Evolutionary conservation across 2,329 filamentous ascomycete genomes (phyloP), one percentile per base, ranked within the genome.

Genomic region (Colletotrichum lini): DNA sequence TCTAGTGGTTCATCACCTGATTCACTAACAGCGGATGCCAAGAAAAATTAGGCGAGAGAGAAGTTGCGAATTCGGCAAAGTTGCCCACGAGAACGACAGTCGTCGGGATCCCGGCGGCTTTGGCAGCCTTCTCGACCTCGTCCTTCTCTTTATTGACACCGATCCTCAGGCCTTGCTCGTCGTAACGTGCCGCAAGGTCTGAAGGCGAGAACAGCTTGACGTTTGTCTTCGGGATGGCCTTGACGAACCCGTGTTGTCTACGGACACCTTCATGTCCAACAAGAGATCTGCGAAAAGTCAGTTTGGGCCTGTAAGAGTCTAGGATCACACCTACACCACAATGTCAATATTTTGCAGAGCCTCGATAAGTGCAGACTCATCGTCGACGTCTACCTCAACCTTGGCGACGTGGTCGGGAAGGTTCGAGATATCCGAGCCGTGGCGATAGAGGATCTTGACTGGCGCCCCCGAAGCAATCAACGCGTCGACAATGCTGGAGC

Each of bases 151-250:
- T 75, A 57, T 76, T 76, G 6, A 75, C 65, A 13, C 8, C 8
- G 10, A 78, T 70, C 3, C 60, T 73, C 3, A 77, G 50, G 1
- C 75, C 77, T 53, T 77, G 71, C 58, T 77, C 74, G 18, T 77
- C 75, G 16, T 69, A 73, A 9, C 73, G 74, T 26, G 75, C 65
- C 10, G 72, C 76, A 23, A 79, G 69, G 16, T 79, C 74, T 0
- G 77, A 80, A 2, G 76, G 77, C 35, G 79, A 75, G 54, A 79
- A 79, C 0, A 79, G 56, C 57, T 77, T 76, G 7, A 79, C 77
- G 3, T 74, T 73, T 1, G 77, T 73, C 26, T 76, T 73, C 0
- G 78, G 76, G 16, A 79, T 78, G 0, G 78, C 77, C 38, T 73
- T 75, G 42, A 79, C 56, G 58, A 79, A 78, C 26, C 30, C 75